Evolutionary conservation across 129 eudicot species (phyloP).

Genomic region (sunflower (Helianthus annuus)): DNA sequence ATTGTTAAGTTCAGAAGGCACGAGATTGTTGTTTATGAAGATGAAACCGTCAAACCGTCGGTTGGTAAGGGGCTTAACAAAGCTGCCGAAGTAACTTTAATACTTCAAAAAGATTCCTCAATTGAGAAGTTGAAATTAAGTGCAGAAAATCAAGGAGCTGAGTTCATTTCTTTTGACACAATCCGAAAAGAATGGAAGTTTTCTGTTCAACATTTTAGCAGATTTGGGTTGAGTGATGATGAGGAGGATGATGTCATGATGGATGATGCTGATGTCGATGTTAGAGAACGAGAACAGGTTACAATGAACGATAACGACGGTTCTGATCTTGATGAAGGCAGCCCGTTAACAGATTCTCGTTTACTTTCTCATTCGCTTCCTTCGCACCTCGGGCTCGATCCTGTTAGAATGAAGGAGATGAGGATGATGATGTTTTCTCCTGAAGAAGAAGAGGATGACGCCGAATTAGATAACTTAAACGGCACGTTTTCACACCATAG

Average conservation of each 20-base stretch:
- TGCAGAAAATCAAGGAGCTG: conserved; percentile 81
- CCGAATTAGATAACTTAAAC: conserved; percentile 10
- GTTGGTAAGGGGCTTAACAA: conserved; percentile 92
- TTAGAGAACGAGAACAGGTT: conserved; percentile 43
- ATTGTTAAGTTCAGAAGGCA: conserved; percentile 67
- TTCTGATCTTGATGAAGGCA: conserved; percentile 57
- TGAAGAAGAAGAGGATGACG: conserved; percentile 71
- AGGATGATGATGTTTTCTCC: conserved; percentile 73
- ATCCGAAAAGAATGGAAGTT: conserved; percentile 75
- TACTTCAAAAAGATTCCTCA: conserved; percentile 40
- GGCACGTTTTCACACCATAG: conserved; percentile 39
- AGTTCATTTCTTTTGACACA: conserved; percentile 68
- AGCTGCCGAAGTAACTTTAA: conserved; percentile 78
- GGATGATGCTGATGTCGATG: conserved; percentile 64
- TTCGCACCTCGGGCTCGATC: conserved; percentile 94
- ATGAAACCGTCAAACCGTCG: conserved; percentile 67
- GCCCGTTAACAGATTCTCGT: conserved; percentile 43
- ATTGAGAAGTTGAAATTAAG: conserved; percentile 48
- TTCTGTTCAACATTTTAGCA: conserved; percentile 77
- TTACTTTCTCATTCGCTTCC: conserved; percentile 89
- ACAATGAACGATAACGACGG: conserved; percentile 47
- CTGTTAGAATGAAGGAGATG: conserved; percentile 85
- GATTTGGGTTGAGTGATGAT: conserved; percentile 82
- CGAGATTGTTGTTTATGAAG: conserved; percentile 78
- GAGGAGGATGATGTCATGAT: conserved; percentile 82